Evolutionary conservation across 345 rosid genomes (phyloP), one percentile per base, ranked within the genome.

Genomic region (Bruguiera gymnorhiza): DNA sequence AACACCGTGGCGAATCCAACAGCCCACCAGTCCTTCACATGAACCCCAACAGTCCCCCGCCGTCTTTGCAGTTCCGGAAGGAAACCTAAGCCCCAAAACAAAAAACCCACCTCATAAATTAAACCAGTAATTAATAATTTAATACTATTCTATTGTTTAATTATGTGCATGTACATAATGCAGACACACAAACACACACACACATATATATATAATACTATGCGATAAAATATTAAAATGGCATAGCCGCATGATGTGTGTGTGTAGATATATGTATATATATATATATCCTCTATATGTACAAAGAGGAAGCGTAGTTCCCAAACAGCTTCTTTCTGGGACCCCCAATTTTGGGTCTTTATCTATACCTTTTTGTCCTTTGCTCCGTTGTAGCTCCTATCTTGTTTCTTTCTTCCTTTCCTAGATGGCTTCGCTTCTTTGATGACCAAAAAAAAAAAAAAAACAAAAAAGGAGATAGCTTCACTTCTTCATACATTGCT

Each of bases 311-410:
- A 19, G 11, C 6, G 10, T 0, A 60, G 69, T 56, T 75, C 69
- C 65, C 62, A 53, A 21, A 65, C 67, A 65, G 65, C 73, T 32
- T 63, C 57, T 53, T 32, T 67, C 58, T 58, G 86, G 91, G 97
- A 78, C 91, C 97, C 93, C 78, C 87, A 66, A 11, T 64, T 68
- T 67, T 62, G 81, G 83, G 88, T 88, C 93, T 85, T 86, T 86
- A 85, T 88, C 89, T 79, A 71, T 30, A 62, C 80, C 86, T 80
- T 86, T 86, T 86, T 85, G 87, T 86, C 82, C 85, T 80, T 80
- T 84, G 81, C 78, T 76, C 62, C 71, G 76, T 75, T 76, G 72
- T 62, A 70, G 73, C 83, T 76, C 79, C 58, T 18, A 69, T 68
- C 56, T 59, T 24, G 6, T 57, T 24, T 46, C 19, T n/a, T 68